Evolutionary conservation across 2,329 filamentous ascomycete genomes (phyloP).

Genomic region (Capronia americana): DNA sequence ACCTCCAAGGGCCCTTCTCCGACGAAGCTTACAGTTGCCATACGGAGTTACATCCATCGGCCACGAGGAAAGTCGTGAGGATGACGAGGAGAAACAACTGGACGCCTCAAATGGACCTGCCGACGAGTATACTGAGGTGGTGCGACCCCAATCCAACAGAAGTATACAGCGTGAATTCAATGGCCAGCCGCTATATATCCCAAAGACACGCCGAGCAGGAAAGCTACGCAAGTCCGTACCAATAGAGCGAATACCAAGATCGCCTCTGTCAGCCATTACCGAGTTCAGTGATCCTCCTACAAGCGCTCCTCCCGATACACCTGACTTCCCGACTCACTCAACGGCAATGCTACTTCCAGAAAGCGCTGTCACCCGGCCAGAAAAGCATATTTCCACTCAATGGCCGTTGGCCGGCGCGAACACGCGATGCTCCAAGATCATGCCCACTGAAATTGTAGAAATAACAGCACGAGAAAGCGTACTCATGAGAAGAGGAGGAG

Average conservation of each 20-base stretch:
- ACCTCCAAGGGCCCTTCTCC: conserved; percentile 25
- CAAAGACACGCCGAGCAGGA: conserved; percentile 45
- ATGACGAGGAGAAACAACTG: conserved; percentile 33
- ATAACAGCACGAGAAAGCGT: conserved; percentile 28
- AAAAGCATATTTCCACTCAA: conserved; percentile 38
- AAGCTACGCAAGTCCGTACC: conserved; percentile 41
- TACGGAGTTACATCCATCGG: conserved; percentile 23
- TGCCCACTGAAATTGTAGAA: conserved; percentile 27
- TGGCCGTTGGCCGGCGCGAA: conserved; percentile 44
- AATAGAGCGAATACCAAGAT: conserved; percentile 43
- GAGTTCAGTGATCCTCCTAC: conserved; percentile 40
- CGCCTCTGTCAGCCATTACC: conserved; percentile 43
- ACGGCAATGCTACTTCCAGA: conserved; percentile 21
- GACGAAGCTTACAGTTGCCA: conserved; percentile 33
- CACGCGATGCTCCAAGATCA: conserved; percentile 27
- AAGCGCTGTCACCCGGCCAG: conserved; percentile 23
- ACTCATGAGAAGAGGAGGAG: conserved; percentile 29
- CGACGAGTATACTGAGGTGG: conserved; percentile 41
- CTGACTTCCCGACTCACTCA: conserved; percentile 46
- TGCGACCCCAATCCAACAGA: conserved; percentile 22
- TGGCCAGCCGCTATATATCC: conserved; percentile 45
- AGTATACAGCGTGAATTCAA: conserved; percentile 38
- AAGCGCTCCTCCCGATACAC: conserved; percentile 42
- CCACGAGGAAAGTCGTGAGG: conserved; percentile 3
- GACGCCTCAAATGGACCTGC: conserved; percentile 34